phyloP scores from a whole-genome alignment of 768 basidiomycete genomes.

The Artomyces pyxidatus region DNA sequence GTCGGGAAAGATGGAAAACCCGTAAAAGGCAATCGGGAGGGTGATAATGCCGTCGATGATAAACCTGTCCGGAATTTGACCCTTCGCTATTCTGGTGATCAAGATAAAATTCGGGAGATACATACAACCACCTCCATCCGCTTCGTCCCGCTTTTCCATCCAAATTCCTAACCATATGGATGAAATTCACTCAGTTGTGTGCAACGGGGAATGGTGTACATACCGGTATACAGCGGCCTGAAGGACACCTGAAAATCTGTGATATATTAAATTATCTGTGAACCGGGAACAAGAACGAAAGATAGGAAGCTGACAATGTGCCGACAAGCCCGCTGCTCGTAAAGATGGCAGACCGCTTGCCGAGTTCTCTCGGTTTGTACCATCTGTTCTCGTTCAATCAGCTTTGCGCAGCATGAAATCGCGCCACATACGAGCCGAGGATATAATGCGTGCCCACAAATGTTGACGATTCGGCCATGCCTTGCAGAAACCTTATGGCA shows the following conservation, averaged over 20 bases:
- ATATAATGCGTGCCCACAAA: constrained; percentile 71
- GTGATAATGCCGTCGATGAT: constrained; percentile 68
- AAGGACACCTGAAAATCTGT: constrained; percentile 56
- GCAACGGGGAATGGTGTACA: too few relatives aligned
- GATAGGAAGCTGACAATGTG: constrained; percentile 38
- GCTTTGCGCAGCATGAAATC: not conserved
- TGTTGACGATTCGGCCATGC: constrained; percentile 64
- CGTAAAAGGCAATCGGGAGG: constrained; percentile 62
- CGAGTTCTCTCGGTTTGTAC: constrained; percentile 65
- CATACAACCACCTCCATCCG: constrained; percentile 64
- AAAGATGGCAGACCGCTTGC: constrained; percentile 66
- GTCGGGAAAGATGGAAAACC: constrained; percentile 67
- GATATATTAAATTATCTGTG: not conserved
- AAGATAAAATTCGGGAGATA: not conserved
- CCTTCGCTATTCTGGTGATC: not conserved
- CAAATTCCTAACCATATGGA: constrained; percentile 42
- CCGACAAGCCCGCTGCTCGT: constrained; percentile 54
- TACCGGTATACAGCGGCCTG: constrained; percentile 58
- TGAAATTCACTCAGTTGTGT: not conserved
- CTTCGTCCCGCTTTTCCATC: constrained; percentile 44
- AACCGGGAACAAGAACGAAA: not conserved
- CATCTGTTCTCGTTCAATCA: constrained; percentile 32
- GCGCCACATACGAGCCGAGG: constrained; percentile 53
- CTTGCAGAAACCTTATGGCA: constrained; percentile 67
- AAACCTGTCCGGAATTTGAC: constrained; percentile 31